These are phyloP conservation scores for Aspergillus calidoustus DNA, from an alignment of 2,329 filamentous ascomycete genomes.

Conservation along the genomic window DNA sequence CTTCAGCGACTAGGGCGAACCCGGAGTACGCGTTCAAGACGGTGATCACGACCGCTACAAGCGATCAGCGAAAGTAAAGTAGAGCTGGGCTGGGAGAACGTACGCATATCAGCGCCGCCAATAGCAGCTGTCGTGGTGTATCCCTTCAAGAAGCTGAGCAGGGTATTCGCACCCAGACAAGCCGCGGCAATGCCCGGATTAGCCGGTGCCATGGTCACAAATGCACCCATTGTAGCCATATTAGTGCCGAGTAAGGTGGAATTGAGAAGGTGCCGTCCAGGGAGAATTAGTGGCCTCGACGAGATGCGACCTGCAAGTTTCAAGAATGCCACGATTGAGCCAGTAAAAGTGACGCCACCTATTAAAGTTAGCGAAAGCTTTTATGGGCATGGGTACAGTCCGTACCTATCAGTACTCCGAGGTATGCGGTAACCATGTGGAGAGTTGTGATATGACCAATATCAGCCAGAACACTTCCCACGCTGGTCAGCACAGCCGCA, in stretches of 20 bases:
- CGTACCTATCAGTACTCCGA: constrained; percentile 78
- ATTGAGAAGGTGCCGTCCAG: constrained; percentile 77
- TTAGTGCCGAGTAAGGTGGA: constrained; percentile 75
- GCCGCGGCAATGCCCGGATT: constrained; percentile 78
- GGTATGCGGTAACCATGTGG: constrained; percentile 83
- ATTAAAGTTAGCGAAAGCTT: constrained; percentile 9
- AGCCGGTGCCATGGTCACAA: constrained; percentile 79
- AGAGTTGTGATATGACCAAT: constrained; percentile 73
- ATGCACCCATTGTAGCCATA: constrained; percentile 80
- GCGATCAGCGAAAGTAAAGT: constrained; percentile 31
- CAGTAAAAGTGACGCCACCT: constrained; percentile 83
- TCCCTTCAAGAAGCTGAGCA: constrained; percentile 81
- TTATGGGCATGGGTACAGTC: constrained; percentile 27
- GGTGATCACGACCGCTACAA: constrained; percentile 77
- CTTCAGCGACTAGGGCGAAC: constrained; percentile 87
- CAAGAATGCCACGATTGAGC: constrained; percentile 85
- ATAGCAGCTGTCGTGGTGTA: constrained; percentile 88
- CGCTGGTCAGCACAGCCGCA: constrained; percentile 84
- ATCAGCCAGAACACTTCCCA: constrained; percentile 80
- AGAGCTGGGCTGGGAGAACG: constrained; percentile 15
- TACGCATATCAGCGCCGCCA: constrained; percentile 89
- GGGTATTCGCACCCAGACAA: constrained; percentile 75
- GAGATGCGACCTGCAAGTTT: constrained; percentile 85
- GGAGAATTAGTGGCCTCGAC: constrained; percentile 73
- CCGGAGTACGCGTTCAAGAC: constrained; percentile 90